phyloP scores from a whole-genome alignment of 2,329 filamentous ascomycete species.

The Triangularia setosa region DNA sequence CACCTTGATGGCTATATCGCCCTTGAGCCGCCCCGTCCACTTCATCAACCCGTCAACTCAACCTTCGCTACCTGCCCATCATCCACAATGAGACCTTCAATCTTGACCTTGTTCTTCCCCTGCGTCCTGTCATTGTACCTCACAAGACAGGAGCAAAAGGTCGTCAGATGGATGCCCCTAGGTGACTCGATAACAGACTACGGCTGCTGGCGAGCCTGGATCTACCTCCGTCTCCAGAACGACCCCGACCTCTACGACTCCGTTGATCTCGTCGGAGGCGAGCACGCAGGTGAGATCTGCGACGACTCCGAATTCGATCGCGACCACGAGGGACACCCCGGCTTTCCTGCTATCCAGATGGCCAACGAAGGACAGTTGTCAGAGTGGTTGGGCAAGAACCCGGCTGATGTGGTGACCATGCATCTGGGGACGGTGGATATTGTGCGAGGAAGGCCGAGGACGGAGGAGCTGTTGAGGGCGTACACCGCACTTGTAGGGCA shows the following conservation, averaged over 20 bases:
- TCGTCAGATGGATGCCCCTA: slow-evolving; percentile 1
- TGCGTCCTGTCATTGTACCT: not conserved
- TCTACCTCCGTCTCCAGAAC: slow-evolving; percentile 4
- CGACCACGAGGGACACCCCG: slow-evolving; percentile 2
- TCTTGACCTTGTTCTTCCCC: not conserved
- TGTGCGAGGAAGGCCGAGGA: not conserved
- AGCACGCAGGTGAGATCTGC: slow-evolving; percentile 1
- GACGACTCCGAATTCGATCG: not conserved
- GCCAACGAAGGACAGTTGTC: not conserved
- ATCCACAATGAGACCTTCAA: not conserved
- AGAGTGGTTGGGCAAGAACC: not conserved
- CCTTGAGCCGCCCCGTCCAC: not conserved
- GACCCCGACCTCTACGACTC: not conserved
- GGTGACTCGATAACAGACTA: slow-evolving; percentile 6
- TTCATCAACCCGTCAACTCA: not conserved
- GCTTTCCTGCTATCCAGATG: not conserved
- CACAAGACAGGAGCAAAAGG: not conserved
- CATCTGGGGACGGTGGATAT: slow-evolving; percentile 3
- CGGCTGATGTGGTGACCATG: not conserved
- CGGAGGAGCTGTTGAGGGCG: not conserved
- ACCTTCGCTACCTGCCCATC: not conserved
- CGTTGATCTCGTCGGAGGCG: slow-evolving; percentile 2
- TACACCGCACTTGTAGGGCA: not conserved
- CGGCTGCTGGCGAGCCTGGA: slow-evolving; percentile 7
- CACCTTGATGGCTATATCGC: not conserved